phyloP scores from a whole-genome alignment of 495 filamentous ascomycete species.

The Penicillium turbatum region DNA sequence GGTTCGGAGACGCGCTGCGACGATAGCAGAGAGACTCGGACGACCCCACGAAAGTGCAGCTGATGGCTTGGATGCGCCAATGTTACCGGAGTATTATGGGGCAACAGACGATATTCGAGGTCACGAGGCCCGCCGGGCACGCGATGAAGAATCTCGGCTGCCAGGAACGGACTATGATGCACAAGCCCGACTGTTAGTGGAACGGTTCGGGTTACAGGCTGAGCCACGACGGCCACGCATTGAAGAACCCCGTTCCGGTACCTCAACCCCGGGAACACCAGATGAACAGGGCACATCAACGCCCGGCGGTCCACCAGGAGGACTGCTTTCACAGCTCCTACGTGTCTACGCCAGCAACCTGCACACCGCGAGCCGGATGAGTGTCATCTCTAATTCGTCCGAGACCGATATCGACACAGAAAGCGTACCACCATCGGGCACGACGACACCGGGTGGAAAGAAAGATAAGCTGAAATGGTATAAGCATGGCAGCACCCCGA shows the following conservation, averaged over 20 bases:
- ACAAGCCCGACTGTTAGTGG: conserved; percentile 26
- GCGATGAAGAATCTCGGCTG: conserved; percentile 16
- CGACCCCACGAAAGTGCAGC: conserved; percentile 26
- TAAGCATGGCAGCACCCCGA: conserved; percentile 11
- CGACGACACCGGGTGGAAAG: conserved; percentile 21
- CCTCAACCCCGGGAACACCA: conserved; percentile 16
- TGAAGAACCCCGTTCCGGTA: conserved; percentile 13
- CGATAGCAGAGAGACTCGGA: conserved; percentile 23
- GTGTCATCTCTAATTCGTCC: conserved; percentile 17
- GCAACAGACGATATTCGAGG: conserved; percentile 28
- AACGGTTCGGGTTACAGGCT: conserved; percentile 18
- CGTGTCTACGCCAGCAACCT: conserved; percentile 30
- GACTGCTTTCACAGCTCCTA: conserved; percentile 26
- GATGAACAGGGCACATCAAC: conserved; percentile 16
- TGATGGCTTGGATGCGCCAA: conserved; percentile 26
- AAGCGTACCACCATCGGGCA: conserved; percentile 13
- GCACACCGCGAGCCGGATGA: conserved; percentile 20
- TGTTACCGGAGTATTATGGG: conserved; percentile 26
- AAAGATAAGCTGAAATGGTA: conserved; percentile 39
- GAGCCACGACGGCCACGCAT: background rate
- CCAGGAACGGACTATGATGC: conserved; percentile 13
- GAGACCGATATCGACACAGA: conserved; percentile 21
- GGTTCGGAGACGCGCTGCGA: conserved; percentile 17
- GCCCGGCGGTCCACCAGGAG: conserved; percentile 18
- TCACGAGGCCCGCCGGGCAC: conserved; percentile 16